A percentile compares a stretch with the other conserved stretches of the same genome.
These are phyloP conservation scores for Polygonum aviculare DNA, from an alignment of 148 eudicot species.

Conservation along the genomic window DNA sequence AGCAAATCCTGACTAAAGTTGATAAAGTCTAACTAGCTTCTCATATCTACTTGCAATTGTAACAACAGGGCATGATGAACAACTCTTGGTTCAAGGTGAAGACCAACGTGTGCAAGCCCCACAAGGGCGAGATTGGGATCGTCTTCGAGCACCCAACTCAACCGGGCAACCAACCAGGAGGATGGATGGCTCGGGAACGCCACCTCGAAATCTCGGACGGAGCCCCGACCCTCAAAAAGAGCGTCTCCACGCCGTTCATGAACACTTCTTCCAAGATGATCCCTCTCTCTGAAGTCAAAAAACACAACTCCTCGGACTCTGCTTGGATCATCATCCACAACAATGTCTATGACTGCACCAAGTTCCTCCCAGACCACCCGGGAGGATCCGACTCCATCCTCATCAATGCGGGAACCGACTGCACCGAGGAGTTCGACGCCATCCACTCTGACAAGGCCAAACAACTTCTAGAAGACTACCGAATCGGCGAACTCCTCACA, in stretches of 20 bases:
- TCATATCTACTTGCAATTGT: neutral
- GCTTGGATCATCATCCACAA: slow-evolving; percentile 90
- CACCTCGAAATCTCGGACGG: slow-evolving; percentile 39
- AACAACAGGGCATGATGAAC: slow-evolving; percentile 91
- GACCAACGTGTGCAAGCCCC: slow-evolving; percentile 74
- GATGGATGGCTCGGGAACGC: slow-evolving; percentile 96
- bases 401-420: slow-evolving; percentile 85
- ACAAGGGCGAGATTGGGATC: slow-evolving; percentile 75
- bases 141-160: slow-evolving; percentile 96
- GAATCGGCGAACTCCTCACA: slow-evolving; percentile 64
- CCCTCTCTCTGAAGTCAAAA: slow-evolving; percentile 68
- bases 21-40: neutral
- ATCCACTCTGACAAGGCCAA: slow-evolving; percentile 89
- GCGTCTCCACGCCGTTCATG: slow-evolving; percentile 65
- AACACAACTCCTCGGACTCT: slow-evolving; percentile 65
- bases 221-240: slow-evolving; percentile 42
- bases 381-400: slow-evolving; percentile 87
- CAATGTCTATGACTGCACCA: slow-evolving; percentile 64
- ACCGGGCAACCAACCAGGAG: slow-evolving; percentile 79
- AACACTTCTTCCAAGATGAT: slow-evolving; percentile 44
- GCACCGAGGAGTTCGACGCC: slow-evolving; percentile 90
- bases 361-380: slow-evolving; percentile 79
- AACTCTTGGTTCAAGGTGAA: slow-evolving; percentile 96
- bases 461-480: slow-evolving; percentile 56
- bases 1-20: neutral